phyloP scores from a whole-genome alignment of 192 early-diverging fungal genomes.

The Chytriomyces confervae region DNA sequence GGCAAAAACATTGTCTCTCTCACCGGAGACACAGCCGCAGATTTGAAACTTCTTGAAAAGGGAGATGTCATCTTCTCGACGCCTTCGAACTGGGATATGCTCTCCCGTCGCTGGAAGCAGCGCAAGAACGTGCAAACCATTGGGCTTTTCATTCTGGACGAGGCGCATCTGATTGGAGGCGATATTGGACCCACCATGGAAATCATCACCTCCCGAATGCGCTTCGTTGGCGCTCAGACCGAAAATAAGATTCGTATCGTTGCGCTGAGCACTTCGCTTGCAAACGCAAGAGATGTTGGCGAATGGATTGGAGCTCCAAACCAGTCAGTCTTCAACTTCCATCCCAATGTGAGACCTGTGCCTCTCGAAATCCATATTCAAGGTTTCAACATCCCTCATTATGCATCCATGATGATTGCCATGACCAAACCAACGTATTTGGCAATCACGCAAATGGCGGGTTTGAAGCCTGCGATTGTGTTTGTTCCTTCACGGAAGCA shows the following conservation, averaged over 20 bases:
- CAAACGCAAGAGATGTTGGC: slow-evolving; percentile 97
- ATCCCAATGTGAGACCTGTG: slow-evolving; percentile 88
- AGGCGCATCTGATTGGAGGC: slow-evolving; percentile 92
- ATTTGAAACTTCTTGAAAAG: slow-evolving; percentile 85
- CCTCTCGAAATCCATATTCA: slow-evolving; percentile 96
- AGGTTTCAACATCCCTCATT: slow-evolving; percentile 88
- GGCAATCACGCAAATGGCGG: slow-evolving; percentile 70
- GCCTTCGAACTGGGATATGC: slow-evolving; percentile 90
- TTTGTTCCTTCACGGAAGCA: slow-evolving; percentile 94
- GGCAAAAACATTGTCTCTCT: slow-evolving; percentile 88
- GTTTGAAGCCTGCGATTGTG: slow-evolving; percentile 75
- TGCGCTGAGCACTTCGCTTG: slow-evolving; percentile 84
- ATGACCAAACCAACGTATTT: slow-evolving; percentile 87
- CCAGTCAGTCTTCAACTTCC: slow-evolving; percentile 90
- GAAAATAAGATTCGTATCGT: slow-evolving; percentile 90
- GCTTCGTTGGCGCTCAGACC: slow-evolving; percentile 82
- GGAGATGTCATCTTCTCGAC: slow-evolving; percentile 94
- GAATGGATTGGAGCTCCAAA: slow-evolving; percentile 91
- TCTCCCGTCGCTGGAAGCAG: slow-evolving; percentile 95
- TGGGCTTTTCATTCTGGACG: slow-evolving; percentile 89
- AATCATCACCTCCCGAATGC: slow-evolving; percentile 91
- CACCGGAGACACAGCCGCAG: slow-evolving; percentile 89
- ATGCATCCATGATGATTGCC: slow-evolving; percentile 93
- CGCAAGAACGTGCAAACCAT: slow-evolving; percentile 90
- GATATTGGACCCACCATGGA: slow-evolving; percentile 91